Base-by-base conservation (phyloP, 306 rosid species). In the Rubus idaeus region DNA sequence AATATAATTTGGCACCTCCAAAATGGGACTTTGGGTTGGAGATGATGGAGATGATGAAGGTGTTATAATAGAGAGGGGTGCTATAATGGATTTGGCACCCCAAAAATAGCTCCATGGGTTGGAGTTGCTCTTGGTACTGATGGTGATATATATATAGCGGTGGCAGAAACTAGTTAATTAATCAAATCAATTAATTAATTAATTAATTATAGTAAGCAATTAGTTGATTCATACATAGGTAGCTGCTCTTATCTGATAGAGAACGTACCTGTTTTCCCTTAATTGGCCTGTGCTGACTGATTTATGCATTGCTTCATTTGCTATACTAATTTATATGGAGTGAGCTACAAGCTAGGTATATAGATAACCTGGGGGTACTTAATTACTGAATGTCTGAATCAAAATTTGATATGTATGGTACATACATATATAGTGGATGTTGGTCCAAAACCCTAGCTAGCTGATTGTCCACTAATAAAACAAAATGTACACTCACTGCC, bases 281-380 rank as follows among this genome's bases (percentile, higher is more conserved):
- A n/a, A n/a, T n/a, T 66, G 53, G 55, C 44, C 44, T n/a, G 20
- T 35, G 68, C 20, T 62, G 41, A 60, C 40, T 62, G 68, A 62
- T 62, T 30, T 23, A 58, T 58, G 65, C 39, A 58, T 4, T 60
- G 16, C 18, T 23, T 11, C 3, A 17, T 23, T 9, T 0, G 10
- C 65, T 23, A 23, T 23, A 11, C 2, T 21, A 10, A 60, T 6
- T 11, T 58, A 60, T 47, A 23, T 60, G 65, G 39, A 58, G 39
- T 10, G 40, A 16, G 37, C 16, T 10, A 60, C 65, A 23, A 60
- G 65, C 40, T 23, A 60, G 39, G 17, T 8, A 1, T 30, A 30
- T 1, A 4, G 40, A 60, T 58, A 23, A 39, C 11, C 16, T 58
- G 39, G 64, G 37, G 14, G 16, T 58, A 6, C 1, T 58, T 10